Evolutionary conservation across 805 yeast species (phyloP), one percentile per base, ranked within the genome.

Genomic region (Pichia californica): DNA sequence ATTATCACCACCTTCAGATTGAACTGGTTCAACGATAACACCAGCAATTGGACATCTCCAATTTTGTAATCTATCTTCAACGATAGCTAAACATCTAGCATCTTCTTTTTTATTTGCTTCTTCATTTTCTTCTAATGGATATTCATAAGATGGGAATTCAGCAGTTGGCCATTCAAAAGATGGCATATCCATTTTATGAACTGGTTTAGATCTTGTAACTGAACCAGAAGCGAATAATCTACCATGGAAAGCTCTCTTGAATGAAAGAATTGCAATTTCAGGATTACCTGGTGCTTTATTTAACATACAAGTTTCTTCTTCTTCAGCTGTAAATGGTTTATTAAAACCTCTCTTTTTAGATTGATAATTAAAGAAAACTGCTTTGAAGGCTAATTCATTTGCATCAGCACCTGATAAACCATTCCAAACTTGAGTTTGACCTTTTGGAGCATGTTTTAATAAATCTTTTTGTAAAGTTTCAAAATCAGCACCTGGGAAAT

Each of bases 141-240:
- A 86, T 54, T 77, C 79, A 60, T 71, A 70, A 50, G 74, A 74
- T 26, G 95, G 80, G 70, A 85, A 93, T 64, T 87, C 88, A 44
- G 96, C 96, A 64, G 85, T 88, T 60, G 98, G 98, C 97, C 97
- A 89, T 59, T 86, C 78, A 71, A 89, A 89, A 7, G 95, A 80
- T 48, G 98, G 98, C 68, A 91, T 71, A 65, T 83, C 89, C 64
- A 89, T 70, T 70, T 91, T 89, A 73, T 89, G 98, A 55, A 91
- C 77, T 52, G 97, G 96, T 72, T 88, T 91, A 45, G 96, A 88
- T 63, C 95, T 79, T 31, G 98, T 89, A 52, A 87, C 79, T 7
- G 96, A 84, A 35, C 86, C 88, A 43, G 95, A 77, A 20, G 96
- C 98, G 68, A 89, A 88, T 51, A 88, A 68, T 67, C 98, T 80